Base-by-base conservation (phyloP, 2,329 filamentous ascomycete species). In the Sarocladiaceae sp. region DNA sequence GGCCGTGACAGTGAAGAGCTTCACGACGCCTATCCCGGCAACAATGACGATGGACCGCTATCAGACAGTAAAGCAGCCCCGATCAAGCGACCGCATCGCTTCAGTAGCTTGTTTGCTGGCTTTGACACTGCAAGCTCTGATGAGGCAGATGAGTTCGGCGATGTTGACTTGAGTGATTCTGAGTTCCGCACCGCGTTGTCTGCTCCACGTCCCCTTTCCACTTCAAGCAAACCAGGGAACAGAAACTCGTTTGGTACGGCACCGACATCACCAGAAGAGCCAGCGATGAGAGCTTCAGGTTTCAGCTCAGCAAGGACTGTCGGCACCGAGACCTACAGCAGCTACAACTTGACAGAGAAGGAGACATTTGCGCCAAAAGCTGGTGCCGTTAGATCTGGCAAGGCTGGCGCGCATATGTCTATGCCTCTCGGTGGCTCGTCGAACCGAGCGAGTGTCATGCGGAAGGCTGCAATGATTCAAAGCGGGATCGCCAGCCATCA, bases 21-120 rank as follows among this genome's bases (percentile, higher is more conserved):
- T 10, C 76, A 81, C 39, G 84, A 92, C 61, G 77, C 80, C 2
- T 92, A 91, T 64, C 86, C 87, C 2, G 87, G 86, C 0, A 90
- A 90, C 65, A 91, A 92, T 60, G 88, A 94, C 60, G 86, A 92
- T 60, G 87, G 87, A 0, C 87, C 88, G 2, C 70, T 91, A 36
- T 83, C 84, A 1, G 72, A 68, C 52, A 76, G 81, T 13, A 79
- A 76, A 51, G 56, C 37, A 4, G 76, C 78, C 2, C 79, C 83
- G 2, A 75, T 87, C 63, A 80, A 85, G 55, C 80, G 86, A 15
- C 87, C 88, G 1, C 84, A 88, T 62, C 79, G 89, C 52, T 85
- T 89, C 47, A 93, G 88, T 68, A 94, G 88, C 63, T 73, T 95
- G n/a, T 94, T 94, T 67, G 88, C 89, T 28, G 89, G 89, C 0